phyloP scores from a whole-genome alignment of 768 basidiomycete species.

The Pisolithus albus region DNA sequence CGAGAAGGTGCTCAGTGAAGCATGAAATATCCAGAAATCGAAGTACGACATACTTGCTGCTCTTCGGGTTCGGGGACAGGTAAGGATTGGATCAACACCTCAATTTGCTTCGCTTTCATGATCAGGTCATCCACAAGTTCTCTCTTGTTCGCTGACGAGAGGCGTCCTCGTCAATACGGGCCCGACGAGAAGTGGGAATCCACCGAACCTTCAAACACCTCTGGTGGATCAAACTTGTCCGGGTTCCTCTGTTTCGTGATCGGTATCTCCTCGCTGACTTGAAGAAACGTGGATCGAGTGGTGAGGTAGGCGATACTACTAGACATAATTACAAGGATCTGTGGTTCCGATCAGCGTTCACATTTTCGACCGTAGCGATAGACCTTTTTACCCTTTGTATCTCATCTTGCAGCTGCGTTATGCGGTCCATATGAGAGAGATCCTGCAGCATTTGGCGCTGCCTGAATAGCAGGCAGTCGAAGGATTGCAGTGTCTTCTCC shows the following conservation, averaged over 20 bases:
- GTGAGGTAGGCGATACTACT: constrained; percentile 76
- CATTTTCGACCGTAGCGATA: neutral
- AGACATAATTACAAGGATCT: constrained; percentile 88
- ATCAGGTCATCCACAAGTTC: constrained; percentile 81
- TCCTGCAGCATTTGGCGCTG: constrained; percentile 68
- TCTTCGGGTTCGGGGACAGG: constrained; percentile 77
- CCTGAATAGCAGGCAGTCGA: neutral
- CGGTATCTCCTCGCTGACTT: constrained; percentile 75
- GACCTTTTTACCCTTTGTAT: constrained; percentile 64
- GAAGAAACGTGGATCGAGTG: constrained; percentile 65
- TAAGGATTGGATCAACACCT: constrained; percentile 73
- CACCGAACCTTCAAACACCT: constrained; percentile 63
- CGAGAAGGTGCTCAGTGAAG: neutral
- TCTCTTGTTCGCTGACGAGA: constrained; percentile 61
- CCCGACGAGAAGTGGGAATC: neutral
- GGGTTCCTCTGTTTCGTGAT: constrained; percentile 71
- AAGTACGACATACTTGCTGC: constrained; percentile 45
- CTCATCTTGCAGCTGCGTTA: constrained; percentile 92
- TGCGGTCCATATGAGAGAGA: constrained; percentile 91
- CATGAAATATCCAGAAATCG: neutral
- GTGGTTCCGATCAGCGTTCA: neutral
- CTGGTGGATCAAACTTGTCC: constrained; percentile 65
- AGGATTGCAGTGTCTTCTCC: no score
- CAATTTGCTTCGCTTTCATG: constrained; percentile 83
- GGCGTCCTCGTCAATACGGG: neutral